Conservation (phyloP, 164 flowering plant species). For the Nymphaea colorata region DNA sequence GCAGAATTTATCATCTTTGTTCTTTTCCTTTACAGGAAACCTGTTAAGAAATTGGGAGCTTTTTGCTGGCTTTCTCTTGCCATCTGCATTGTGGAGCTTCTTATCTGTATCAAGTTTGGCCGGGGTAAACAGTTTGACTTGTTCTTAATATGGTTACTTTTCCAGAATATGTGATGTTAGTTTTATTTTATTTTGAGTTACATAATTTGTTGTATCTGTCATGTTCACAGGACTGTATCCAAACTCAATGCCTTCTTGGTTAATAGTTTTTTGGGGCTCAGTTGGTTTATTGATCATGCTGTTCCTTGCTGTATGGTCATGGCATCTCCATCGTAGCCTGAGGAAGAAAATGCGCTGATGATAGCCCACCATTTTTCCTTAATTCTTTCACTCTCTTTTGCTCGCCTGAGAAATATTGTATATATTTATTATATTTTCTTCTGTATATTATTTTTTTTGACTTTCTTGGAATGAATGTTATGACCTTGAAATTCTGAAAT, state of each 20-base stretch:
- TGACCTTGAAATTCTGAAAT: not conserved
- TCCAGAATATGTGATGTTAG: not conserved
- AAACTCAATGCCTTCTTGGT: conserved; percentile 70
- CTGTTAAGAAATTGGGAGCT: conserved; percentile 75
- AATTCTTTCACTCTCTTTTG: conserved; percentile 4
- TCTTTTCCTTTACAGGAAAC: conserved; percentile 25
- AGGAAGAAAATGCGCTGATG: conserved; percentile 42
- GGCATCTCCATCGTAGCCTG: conserved; percentile 52
- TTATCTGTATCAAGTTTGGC: conserved; percentile 96
- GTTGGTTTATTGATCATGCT: conserved; percentile 32
- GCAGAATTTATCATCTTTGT: not conserved
- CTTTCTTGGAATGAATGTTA: not conserved
- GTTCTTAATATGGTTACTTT: not conserved
- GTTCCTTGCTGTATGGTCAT: conserved; percentile 62
- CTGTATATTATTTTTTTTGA: conserved; percentile 28
- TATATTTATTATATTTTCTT: conserved; percentile 25
- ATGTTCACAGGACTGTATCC: conserved; percentile 64
- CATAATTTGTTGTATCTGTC: not conserved
- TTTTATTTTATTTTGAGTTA: not conserved
- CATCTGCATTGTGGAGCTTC: conserved; percentile 91
- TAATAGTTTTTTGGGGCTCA: conserved; percentile 60
- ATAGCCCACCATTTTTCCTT: not conserved
- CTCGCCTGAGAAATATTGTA: conserved; percentile 26
- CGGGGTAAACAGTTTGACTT: conserved; percentile 39
- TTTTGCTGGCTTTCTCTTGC: conserved; percentile 96